A percentile compares a stretch with the other conserved stretches of the same genome.
phyloP scores from a whole-genome alignment of 163 green algal species.

The Botryococcus braunii region DNA sequence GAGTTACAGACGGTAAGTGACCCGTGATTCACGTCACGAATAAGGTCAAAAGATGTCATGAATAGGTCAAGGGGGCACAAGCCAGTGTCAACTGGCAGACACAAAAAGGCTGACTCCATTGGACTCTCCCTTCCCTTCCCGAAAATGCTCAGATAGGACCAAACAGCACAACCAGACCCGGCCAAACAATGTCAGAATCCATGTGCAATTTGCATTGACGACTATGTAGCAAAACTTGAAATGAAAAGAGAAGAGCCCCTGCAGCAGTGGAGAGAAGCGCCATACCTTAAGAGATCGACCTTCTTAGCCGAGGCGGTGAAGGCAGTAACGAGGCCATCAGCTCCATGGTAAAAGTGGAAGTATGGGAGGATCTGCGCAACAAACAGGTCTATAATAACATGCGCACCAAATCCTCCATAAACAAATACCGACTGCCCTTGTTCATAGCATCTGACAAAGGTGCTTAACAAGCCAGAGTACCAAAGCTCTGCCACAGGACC shows the following conservation, averaged over 20 bases:
- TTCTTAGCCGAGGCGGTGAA: slow-evolving; percentile 80
- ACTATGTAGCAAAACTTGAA: not conserved
- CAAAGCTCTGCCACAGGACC: not conserved
- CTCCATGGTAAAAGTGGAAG: slow-evolving; percentile 88
- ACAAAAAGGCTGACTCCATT: not conserved
- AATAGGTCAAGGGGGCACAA: too few species aligned
- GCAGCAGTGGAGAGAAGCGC: not conserved
- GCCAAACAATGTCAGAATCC: not conserved
- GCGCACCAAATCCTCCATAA: too few species aligned
- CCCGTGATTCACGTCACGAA: too few species aligned
- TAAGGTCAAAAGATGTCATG: too few species aligned
- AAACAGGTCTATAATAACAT: too few species aligned
- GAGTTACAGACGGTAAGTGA: too few species aligned
- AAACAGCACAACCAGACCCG: not conserved
- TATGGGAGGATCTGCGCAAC: slow-evolving; percentile 71
- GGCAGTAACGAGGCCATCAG: slow-evolving; percentile 62
- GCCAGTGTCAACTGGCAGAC: too few species aligned
- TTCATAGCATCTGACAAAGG: not conserved
- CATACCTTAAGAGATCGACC: slow-evolving; percentile 32
- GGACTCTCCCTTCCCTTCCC: not conserved
- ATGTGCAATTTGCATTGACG: too few species aligned
- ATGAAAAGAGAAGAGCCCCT: not conserved
- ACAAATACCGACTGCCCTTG: too few species aligned
- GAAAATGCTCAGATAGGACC: not conserved
- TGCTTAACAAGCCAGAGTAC: not conserved